Percentiles rank a stretch among this genome's conserved stretches.
phyloP scores from a whole-genome alignment of 2,329 filamentous ascomycete genomes.

The Phialophora tarda region DNA sequence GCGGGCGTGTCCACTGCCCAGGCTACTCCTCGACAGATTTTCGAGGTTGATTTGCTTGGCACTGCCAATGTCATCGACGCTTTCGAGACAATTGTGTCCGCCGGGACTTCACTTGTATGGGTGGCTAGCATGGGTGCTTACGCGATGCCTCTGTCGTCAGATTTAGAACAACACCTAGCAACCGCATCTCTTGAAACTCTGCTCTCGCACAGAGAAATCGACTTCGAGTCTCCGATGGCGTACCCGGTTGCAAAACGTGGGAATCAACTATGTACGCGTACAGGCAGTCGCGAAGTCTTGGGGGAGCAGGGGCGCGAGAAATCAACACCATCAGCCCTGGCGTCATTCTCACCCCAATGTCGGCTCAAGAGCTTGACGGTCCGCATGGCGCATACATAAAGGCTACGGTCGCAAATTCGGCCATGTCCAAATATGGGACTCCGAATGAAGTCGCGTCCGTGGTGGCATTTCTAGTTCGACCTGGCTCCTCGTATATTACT shows the following conservation, averaged over 20 bases:
- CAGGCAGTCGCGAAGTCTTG: neutral
- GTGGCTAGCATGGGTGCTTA: neutral
- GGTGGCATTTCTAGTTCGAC: neutral
- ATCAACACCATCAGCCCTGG: slow-evolving; percentile 2
- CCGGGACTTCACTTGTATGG: neutral
- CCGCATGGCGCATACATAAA: neutral
- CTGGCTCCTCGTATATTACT: neutral
- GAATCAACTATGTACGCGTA: neutral
- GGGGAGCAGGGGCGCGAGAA: neutral
- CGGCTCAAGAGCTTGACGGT: neutral
- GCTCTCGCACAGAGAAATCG: neutral
- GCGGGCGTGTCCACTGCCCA: neutral
- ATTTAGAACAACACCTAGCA: neutral
- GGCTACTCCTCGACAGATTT: neutral
- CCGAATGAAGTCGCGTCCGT: neutral
- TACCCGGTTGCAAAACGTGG: neutral
- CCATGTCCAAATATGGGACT: neutral
- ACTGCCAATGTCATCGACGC: neutral
- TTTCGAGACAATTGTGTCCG: neutral
- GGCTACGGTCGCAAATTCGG: neutral
- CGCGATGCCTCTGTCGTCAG: neutral
- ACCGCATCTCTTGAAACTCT: neutral
- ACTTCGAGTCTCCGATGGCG: neutral
- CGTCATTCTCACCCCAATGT: neutral
- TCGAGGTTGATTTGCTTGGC: neutral